Evolutionary conservation across 305 asterid species (phyloP).

Genomic region (Fraxinus nigra): DNA sequence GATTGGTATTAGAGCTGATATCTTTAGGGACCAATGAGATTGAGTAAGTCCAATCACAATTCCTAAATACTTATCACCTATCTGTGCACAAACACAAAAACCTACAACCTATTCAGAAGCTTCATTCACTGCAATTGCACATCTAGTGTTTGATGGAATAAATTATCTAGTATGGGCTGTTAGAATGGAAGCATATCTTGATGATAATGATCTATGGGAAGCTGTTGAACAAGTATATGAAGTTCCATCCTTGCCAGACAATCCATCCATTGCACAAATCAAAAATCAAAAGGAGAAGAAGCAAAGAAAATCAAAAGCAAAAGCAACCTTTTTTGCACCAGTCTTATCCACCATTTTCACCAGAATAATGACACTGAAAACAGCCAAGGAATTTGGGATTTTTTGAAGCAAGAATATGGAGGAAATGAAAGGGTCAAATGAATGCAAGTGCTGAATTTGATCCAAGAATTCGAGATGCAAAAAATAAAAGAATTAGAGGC

Average conservation of each 20-base stretch:
- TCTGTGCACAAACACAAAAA: not conserved
- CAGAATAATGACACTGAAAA: not conserved
- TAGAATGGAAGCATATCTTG: not conserved
- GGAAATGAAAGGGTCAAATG: not conserved
- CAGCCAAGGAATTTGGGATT: not conserved
- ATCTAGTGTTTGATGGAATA: not conserved
- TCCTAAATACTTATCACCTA: no score
- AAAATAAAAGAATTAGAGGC: conserved; percentile 11
- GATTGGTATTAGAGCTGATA: no score
- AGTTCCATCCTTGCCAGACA: not conserved
- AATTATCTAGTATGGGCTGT: not conserved
- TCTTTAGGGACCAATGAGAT: no score
- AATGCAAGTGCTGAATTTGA: not conserved
- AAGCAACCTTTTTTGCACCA: not conserved
- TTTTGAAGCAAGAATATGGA: not conserved
- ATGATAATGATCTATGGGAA: not conserved
- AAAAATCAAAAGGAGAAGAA: conserved; percentile 3
- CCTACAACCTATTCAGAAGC: not conserved
- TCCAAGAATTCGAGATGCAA: conserved; percentile 1
- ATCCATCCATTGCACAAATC: not conserved
- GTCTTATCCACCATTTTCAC: not conserved
- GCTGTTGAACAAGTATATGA: not conserved
- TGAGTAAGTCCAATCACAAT: no score
- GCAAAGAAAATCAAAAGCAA: conserved; percentile 11
- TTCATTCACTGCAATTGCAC: not conserved